Base-by-base conservation (phyloP, 352 stramenopile genomes). In the Phytopythium helicoides region DNA sequence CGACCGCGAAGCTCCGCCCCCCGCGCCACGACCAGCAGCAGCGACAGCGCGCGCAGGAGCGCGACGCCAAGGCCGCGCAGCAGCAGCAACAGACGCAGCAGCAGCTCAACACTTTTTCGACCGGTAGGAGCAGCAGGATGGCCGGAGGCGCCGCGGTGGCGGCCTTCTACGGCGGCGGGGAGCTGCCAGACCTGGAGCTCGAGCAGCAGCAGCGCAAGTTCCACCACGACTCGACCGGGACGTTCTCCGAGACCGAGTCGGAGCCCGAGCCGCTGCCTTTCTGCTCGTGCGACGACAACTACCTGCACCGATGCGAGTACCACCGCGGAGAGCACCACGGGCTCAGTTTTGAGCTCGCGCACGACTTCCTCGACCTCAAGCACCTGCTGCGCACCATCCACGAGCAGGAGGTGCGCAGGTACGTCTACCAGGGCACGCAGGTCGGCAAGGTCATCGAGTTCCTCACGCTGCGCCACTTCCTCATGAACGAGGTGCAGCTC, bases 381-480 rank as follows among this genome's bases (percentile, higher is more conserved):
- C 66, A 79, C 50, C 48, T 81, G 48, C 47, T 81, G 46, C 66
- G 56, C 52, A 74, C 62, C 11, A 76, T 81, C 55, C 60, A 68
- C 41, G 66, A 74, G 41, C 71, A 81, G 47, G 71, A 81, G 36
- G 59, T 73, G 54, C 68, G 66, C 9, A 68, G 66, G 37, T 81
- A 79, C 48, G 68, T 81, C 49, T 81, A 66, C 57, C 56, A 79
- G 49, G 66, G 73, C 54, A 81, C 59, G 16, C 71, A 79, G 47
- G 71, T 81, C 46, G 71, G 71, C 52, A 78, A 81, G 31, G 65
- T 81, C 34, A 79, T 81, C 59, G 71, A 81, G 62, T 81, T 73
- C 56, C 58, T 81, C n/a, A 66, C 68, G 35, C 58, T 81, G 51
- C 52, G 58, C 36, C 66, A 72, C 62, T 81, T 79, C 52, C 62